These are phyloP conservation scores for Marasmius sp. DNA, from an alignment of 1,284 basidiomycete species.

Conservation along the genomic window DNA sequence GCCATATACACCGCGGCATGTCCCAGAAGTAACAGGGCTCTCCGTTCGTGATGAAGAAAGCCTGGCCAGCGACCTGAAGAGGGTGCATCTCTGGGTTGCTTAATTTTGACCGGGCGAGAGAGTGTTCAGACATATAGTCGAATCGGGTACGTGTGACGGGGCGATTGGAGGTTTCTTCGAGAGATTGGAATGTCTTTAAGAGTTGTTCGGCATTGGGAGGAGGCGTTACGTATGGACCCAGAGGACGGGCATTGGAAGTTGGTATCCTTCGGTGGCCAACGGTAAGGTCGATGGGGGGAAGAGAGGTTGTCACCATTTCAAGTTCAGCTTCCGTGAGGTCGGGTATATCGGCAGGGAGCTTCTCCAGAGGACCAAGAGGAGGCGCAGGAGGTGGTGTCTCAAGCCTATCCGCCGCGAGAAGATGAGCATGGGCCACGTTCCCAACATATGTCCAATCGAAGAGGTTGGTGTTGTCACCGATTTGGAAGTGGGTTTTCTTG, in stretches of 20 bases:
- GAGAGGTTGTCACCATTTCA: slow-evolving; percentile 52
- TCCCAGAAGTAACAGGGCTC: slow-evolving; percentile 98
- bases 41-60: slow-evolving; percentile 97
- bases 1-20: slow-evolving; percentile 86
- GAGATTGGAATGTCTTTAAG: slow-evolving; percentile 58
- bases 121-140: slow-evolving; percentile 63
- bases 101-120: slow-evolving; percentile 49
- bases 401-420: slow-evolving; percentile 90
- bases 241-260: slow-evolving; percentile 74
- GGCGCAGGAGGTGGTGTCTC: slow-evolving; percentile 41
- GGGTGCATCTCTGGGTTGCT: slow-evolving; percentile 44
- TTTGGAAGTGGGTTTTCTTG: slow-evolving; percentile 89
- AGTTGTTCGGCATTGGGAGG: slow-evolving; percentile 61
- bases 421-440: slow-evolving; percentile 93
- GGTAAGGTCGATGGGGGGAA: slow-evolving; percentile 65
- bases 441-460: slow-evolving; percentile 99
- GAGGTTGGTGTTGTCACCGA: slow-evolving; percentile 91
- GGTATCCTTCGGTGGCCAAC: slow-evolving; percentile 66
- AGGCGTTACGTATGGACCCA: slow-evolving; percentile 74
- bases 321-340: slow-evolving; percentile 41
- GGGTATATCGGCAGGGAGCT: slow-evolving; percentile 36
- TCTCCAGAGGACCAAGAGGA: slow-evolving; percentile 33
- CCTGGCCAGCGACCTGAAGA: slow-evolving; percentile 87
- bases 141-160: slow-evolving; percentile 77
- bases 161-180: slow-evolving; percentile 44